phyloP scores from a whole-genome alignment of 2,329 filamentous ascomycete species.

The Diaporthe sp. region DNA sequence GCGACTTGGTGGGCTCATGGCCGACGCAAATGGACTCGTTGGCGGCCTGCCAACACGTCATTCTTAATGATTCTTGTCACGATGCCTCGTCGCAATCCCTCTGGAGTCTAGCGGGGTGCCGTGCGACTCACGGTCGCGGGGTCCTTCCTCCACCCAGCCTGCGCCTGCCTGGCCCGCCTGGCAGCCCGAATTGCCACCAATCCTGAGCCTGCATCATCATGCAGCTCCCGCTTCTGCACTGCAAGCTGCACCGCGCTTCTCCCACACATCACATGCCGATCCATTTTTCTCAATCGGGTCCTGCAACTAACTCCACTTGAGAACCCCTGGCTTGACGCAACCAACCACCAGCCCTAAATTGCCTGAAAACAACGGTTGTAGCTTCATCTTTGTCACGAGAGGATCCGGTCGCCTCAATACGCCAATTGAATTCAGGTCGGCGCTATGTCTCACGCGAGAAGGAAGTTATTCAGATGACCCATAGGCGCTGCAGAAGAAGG shows the following conservation, averaged over 20 bases:
- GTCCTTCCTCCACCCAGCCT: background rate
- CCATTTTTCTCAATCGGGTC: background rate
- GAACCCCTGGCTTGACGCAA: background rate
- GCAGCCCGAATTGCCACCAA: constrained; percentile 19
- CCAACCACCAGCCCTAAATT: background rate
- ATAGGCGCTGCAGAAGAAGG: too few relatives aligned
- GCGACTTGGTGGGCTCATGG: constrained; percentile 7
- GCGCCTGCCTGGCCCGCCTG: background rate
- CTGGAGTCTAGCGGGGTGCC: background rate
- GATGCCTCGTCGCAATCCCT: background rate
- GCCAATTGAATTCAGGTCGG: too few relatives aligned
- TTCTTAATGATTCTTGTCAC: background rate
- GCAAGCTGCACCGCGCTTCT: background rate
- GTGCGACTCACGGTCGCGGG: constrained; percentile 12
- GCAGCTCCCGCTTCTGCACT: constrained; percentile 16
- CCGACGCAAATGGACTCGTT: constrained; percentile 14
- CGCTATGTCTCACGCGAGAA: too few relatives aligned
- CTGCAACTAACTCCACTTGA: background rate
- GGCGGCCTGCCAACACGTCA: constrained; percentile 8
- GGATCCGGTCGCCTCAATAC: too few relatives aligned
- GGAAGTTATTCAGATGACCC: too few relatives aligned
- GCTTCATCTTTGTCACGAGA: too few relatives aligned
- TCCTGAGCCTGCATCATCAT: background rate
- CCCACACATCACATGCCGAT: background rate
- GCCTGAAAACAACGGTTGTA: too few relatives aligned